Evolutionary conservation across 208 protist species (phyloP), one percentile per base, ranked within the genome.

Genomic region (Trichomonas tenax): DNA sequence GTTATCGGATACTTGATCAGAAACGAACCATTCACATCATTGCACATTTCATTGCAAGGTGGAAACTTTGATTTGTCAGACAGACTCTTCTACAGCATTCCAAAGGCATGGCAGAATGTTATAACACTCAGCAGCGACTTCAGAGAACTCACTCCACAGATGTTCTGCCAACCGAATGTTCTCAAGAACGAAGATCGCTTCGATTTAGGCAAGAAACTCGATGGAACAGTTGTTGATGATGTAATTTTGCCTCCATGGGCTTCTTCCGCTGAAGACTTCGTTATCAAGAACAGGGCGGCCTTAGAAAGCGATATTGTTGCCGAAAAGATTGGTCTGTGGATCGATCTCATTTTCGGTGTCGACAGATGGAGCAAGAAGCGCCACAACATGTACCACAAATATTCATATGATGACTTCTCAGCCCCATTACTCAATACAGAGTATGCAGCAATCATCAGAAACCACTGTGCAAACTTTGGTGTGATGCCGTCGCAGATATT

Each of bases 21-120:
- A 49, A 21, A 96, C 40, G 96, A 97, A 81, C 96, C 96, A 38
- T 97, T 97, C 84, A 63, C 96, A 14, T 88, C 96, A 31, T 34
- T 97, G 0, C 96, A 97, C 82, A 97, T 96, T 46, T 51, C 41
- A 51, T 40, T 97, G 3, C 96, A 97, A 96, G 36, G 8, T 17
- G 93, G 93, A 10, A 38, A 82, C 10, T 96, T 82, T 44, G 93
- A 96, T 82, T 41, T 31, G 4, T 46, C 93, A 31, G 93, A 96
- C 63, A 21, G 93, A 96, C 36, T 96, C 0, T 96, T 96, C 26
- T 4, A 96, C 10, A 15, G 34, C 3, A 81, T 96, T n/a, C 1
- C 44, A 34, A 48, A 4, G 44, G 9, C 86, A 17, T 93, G 23
- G 17, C 15, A 51, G 14, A 49, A 38, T 10, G 40, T 41, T n/a